phyloP scores from a whole-genome alignment of 305 asterid species.

The Solanum hybrid region DNA sequence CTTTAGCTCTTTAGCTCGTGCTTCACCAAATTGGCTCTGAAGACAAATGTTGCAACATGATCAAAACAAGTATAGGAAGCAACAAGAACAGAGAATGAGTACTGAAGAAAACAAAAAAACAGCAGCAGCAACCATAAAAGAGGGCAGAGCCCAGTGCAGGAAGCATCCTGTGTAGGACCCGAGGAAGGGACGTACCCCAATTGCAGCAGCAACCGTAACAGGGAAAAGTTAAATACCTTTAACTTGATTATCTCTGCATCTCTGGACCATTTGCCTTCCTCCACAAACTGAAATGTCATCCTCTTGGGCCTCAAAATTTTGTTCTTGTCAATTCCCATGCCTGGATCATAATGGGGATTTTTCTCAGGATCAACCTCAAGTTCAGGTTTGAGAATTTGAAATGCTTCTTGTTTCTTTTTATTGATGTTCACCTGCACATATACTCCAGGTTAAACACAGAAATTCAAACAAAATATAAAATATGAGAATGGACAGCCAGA shows the following conservation, averaged over 20 bases:
- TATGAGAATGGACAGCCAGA: neutral
- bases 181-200: neutral
- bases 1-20: slow-evolving; percentile 86
- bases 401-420: slow-evolving; percentile 89
- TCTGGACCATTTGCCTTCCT: slow-evolving; percentile 96
- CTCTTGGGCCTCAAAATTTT: slow-evolving; percentile 89
- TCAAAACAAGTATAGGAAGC: neutral
- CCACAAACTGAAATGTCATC: slow-evolving; percentile 80
- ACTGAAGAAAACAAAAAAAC: neutral
- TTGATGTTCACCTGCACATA: slow-evolving; percentile 70
- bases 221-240: slow-evolving; percentile 38
- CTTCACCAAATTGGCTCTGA: slow-evolving; percentile 94
- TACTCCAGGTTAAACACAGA: neutral
- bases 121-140: neutral
- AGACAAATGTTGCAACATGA: neutral
- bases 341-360: slow-evolving; percentile 78
- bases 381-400: slow-evolving; percentile 93
- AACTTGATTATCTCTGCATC: slow-evolving; percentile 77
- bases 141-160: neutral
- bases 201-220: neutral
- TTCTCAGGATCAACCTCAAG: slow-evolving; percentile 81
- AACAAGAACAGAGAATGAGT: slow-evolving; percentile 1
- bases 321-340: slow-evolving; percentile 72
- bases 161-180: neutral
- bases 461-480: neutral